phyloP scores from a whole-genome alignment of 768 basidiomycete genomes.

The Kondoa subrosea region DNA sequence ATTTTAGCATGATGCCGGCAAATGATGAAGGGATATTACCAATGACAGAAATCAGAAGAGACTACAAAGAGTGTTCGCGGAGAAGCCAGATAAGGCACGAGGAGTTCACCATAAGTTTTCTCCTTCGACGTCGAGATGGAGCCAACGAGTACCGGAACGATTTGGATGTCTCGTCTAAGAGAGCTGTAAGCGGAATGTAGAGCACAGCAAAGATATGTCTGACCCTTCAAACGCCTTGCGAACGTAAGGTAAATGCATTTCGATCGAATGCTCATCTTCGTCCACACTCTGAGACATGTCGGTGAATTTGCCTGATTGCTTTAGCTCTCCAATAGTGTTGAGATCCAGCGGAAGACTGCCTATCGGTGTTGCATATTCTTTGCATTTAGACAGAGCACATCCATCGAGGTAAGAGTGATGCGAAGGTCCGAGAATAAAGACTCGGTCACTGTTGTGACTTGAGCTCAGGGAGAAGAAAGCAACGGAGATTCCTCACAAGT shows the following conservation, averaged over 20 bases:
- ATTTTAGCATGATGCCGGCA: not conserved
- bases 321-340: conserved; percentile 51
- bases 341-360: conserved; percentile 63
- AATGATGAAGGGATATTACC: conserved; percentile 41
- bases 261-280: conserved; percentile 89
- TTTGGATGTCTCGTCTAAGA: conserved; percentile 41
- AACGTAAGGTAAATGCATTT: conserved; percentile 43
- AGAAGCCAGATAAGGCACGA: conserved; percentile 63
- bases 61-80: conserved; percentile 73
- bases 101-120: conserved; percentile 45
- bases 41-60: conserved; percentile 96
- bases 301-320: conserved; percentile 50
- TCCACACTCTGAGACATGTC: conserved; percentile 52
- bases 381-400: conserved; percentile 69
- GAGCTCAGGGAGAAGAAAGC: not conserved
- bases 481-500: conserved; percentile 45
- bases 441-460: conserved; percentile 50
- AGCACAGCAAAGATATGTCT: conserved; percentile 17
- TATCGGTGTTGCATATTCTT: conserved; percentile 64
- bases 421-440: conserved; percentile 89
- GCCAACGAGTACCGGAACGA: conserved; percentile 86
- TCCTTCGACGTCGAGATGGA: conserved; percentile 49
- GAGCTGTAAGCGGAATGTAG: not conserved
- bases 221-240: conserved; percentile 70
- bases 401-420: conserved; percentile 76